A percentile compares a stretch with the other conserved stretches of the same genome.
Evolutionary conservation across 2,329 filamentous ascomycete species (phyloP).

Genomic region (Cordyceps pruinosa): DNA sequence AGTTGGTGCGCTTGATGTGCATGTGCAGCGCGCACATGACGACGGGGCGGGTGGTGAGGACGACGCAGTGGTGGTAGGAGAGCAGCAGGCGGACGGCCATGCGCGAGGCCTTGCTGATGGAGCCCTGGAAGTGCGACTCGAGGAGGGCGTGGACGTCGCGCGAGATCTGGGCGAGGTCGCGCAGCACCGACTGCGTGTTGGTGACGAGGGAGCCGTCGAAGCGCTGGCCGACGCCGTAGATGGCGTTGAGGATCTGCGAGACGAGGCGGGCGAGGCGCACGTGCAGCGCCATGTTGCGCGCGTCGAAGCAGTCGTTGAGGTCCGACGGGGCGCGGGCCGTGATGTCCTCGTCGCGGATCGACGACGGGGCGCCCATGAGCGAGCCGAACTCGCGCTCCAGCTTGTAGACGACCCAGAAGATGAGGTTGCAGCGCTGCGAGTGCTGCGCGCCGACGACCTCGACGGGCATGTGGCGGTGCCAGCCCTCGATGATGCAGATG

Average conservation of each 20-base stretch:
- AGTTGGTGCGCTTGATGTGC: slow-evolving; percentile 22
- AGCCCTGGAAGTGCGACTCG: slow-evolving; percentile 22
- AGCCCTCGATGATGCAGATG: slow-evolving; percentile 26
- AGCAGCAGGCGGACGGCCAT: slow-evolving; percentile 21
- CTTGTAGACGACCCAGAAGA: slow-evolving; percentile 27
- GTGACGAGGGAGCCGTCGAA: slow-evolving; percentile 23
- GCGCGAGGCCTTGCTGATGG: slow-evolving; percentile 23
- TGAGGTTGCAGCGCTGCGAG: slow-evolving; percentile 22
- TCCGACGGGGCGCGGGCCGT: slow-evolving; percentile 23
- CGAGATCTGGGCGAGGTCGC: slow-evolving; percentile 21
- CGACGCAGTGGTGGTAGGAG: slow-evolving; percentile 24
- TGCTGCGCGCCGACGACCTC: slow-evolving; percentile 18
- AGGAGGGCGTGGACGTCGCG: slow-evolving; percentile 22
- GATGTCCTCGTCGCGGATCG: slow-evolving; percentile 25
- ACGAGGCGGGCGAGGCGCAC: slow-evolving; percentile 22
- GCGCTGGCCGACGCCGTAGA: slow-evolving; percentile 21
- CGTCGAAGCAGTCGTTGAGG: slow-evolving; percentile 21
- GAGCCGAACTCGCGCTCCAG: slow-evolving; percentile 23
- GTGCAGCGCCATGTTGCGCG: slow-evolving; percentile 20
- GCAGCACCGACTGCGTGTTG: slow-evolving; percentile 23
- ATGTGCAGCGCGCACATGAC: slow-evolving; percentile 29
- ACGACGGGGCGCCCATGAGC: slow-evolving; percentile 22
- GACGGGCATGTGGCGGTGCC: slow-evolving; percentile 22
- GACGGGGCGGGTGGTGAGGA: slow-evolving; percentile 24
- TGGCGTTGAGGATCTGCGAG: slow-evolving; percentile 13